phyloP scores from a whole-genome alignment of 768 basidiomycete genomes.

The Naganishia vaughanmartiniae region DNA sequence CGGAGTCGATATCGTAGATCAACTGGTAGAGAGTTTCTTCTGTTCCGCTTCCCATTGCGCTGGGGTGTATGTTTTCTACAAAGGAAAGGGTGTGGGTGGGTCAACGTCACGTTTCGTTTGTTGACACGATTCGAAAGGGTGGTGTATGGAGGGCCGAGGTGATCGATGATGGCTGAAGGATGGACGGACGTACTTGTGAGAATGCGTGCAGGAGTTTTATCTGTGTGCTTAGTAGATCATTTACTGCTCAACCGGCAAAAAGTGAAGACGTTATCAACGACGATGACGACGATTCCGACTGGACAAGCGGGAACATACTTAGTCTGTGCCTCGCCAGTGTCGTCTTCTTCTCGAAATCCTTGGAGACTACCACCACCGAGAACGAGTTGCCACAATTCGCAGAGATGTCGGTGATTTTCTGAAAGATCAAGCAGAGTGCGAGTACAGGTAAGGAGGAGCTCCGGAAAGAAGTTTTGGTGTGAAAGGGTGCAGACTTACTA shows the following conservation, averaged over 20 bases:
- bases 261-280: neutral
- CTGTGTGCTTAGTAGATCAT: slow-evolving; percentile 45
- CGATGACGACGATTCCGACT: neutral
- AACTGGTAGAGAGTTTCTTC: neutral
- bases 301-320: slow-evolving; percentile 33
- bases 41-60: slow-evolving; percentile 48
- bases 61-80: slow-evolving; percentile 48
- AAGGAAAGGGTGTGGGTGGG: neutral
- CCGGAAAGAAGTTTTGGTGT: too few species aligned
- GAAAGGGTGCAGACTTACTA: neutral
- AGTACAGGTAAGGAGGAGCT: neutral
- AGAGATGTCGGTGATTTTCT: slow-evolving; percentile 50
- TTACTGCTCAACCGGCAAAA: slow-evolving; percentile 42
- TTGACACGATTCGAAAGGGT: too few species aligned
- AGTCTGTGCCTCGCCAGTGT: slow-evolving; percentile 49
- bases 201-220: slow-evolving; percentile 48
- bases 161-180: too few species aligned
- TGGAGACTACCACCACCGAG: slow-evolving; percentile 47
- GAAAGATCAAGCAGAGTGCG: neutral
- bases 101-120: too few species aligned
- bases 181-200: slow-evolving; percentile 42
- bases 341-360: slow-evolving; percentile 47
- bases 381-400: slow-evolving; percentile 51
- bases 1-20: neutral
- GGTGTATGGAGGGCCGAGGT: too few species aligned